These are phyloP conservation scores for Cyberlindnera euphorbiae DNA, from an alignment of 805 yeast species.

Conservation along the genomic window DNA sequence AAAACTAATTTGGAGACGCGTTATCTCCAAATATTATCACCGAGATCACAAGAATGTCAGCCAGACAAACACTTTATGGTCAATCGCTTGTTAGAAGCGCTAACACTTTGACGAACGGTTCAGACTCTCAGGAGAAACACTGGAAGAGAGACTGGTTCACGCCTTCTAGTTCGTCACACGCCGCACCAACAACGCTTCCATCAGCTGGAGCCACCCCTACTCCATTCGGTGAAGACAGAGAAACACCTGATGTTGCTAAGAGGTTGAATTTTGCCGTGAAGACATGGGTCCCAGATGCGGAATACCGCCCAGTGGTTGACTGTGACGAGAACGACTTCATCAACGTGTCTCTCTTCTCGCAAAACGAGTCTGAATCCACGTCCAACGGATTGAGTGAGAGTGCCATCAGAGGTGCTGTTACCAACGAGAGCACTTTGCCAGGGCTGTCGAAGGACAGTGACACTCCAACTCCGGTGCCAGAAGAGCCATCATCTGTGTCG, in stretches of 20 bases:
- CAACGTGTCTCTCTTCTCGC: constrained; percentile 36
- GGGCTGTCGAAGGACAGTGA: constrained; percentile 32
- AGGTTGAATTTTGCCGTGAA: constrained; percentile 26
- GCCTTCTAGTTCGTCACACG: constrained; percentile 14
- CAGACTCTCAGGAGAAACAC: constrained; percentile 21
- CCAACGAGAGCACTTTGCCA: constrained; percentile 40
- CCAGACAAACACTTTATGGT: constrained; percentile 22
- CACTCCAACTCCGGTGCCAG: neutral
- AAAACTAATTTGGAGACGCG: no score
- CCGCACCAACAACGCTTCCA: constrained; percentile 3
- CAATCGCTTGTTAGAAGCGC: constrained; percentile 27
- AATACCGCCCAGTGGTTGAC: constrained; percentile 26
- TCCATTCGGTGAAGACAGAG: constrained; percentile 25
- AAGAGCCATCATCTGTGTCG: no score
- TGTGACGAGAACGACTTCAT: constrained; percentile 40
- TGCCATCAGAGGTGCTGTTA: constrained; percentile 53
- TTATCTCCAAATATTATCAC: neutral
- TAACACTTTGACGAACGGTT: constrained; percentile 14
- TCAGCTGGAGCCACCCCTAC: constrained; percentile 18
- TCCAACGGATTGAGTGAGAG: constrained; percentile 35
- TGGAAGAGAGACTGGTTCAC: constrained; percentile 28
- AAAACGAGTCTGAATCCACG: constrained; percentile 9
- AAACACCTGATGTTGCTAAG: constrained; percentile 13
- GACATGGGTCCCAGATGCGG: constrained; percentile 28
- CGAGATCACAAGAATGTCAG: constrained; percentile 16